Conservation (phyloP, 192 early-diverging fungal species). For the Coemansia sp. region DNA sequence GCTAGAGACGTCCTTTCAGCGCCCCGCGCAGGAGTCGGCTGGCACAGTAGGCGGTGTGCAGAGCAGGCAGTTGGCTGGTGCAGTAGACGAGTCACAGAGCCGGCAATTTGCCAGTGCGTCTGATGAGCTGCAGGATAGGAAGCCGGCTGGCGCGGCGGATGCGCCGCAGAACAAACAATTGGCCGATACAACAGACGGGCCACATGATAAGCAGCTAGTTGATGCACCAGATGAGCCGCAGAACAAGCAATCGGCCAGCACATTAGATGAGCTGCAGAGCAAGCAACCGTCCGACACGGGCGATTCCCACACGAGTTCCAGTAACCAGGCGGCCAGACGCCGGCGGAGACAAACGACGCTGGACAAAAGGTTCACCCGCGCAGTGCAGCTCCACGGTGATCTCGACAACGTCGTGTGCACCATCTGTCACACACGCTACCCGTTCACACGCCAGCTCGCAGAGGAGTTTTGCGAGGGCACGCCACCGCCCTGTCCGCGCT, state of each 20-base stretch:
- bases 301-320: neutral
- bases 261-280: too few relatives aligned
- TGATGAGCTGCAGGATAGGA: too few relatives aligned
- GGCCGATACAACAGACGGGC: too few relatives aligned
- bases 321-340: neutral
- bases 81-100: too few relatives aligned
- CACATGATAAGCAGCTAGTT: too few relatives aligned
- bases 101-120: too few relatives aligned
- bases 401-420: slow-evolving; percentile 85
- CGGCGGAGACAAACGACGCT: slow-evolving; percentile 23
- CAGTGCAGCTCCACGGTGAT: slow-evolving; percentile 93
- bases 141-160: too few relatives aligned
- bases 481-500: slow-evolving; percentile 63
- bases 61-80: too few relatives aligned
- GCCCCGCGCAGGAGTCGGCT: neutral
- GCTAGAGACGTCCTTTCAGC: slow-evolving; percentile 52
- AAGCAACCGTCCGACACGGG: slow-evolving; percentile 8
- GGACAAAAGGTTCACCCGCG: slow-evolving; percentile 58
- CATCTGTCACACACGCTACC: slow-evolving; percentile 68
- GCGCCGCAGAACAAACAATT: too few relatives aligned
- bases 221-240: too few relatives aligned
- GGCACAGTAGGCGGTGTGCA: neutral
- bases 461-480: slow-evolving; percentile 67
- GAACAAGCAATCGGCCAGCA: too few relatives aligned
- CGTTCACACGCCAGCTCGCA: slow-evolving; percentile 60